A percentile compares a stretch with the other conserved stretches of the same genome.
Conservation (phyloP, 225 moss, liverwort and hornwort species). For the Physcomitrellopsis africana region DNA sequence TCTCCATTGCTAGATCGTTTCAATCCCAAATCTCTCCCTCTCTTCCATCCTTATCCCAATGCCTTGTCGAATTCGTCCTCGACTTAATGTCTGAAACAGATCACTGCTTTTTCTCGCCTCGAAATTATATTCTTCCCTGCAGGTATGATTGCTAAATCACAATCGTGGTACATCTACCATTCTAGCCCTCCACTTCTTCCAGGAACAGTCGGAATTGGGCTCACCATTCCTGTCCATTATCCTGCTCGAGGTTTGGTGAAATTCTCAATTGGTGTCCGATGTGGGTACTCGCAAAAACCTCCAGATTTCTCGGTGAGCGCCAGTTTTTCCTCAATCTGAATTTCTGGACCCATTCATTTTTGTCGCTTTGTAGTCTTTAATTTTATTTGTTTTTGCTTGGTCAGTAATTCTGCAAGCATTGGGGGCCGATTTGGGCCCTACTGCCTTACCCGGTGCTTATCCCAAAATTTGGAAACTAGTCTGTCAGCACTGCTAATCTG, state of each 20-base stretch:
- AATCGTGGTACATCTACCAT: slow-evolving; percentile 1
- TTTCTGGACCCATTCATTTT: neutral
- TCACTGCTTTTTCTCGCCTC: neutral
- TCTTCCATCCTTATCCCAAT: neutral
- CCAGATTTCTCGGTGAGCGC: slow-evolving; percentile 54
- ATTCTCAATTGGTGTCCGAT: slow-evolving; percentile 10
- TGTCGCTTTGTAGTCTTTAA: neutral
- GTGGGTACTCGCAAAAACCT: slow-evolving; percentile 35
- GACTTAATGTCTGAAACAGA: neutral
- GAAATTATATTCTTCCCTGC: neutral
- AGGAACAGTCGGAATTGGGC: too few species aligned
- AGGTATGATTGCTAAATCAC: slow-evolving; percentile 23
- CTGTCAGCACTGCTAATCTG: neutral
- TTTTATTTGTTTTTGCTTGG: neutral
- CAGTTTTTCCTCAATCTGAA: neutral
- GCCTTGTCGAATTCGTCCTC: neutral
- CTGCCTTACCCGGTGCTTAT: neutral
- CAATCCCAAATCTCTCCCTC: neutral
- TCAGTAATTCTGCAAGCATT: too few species aligned
- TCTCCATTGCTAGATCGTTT: neutral
- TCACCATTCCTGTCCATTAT: neutral
- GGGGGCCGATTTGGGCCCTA: neutral
- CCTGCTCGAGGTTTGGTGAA: neutral
- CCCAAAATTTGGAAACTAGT: neutral
- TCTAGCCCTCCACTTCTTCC: too few species aligned